Evolutionary conservation across 2,329 filamentous ascomycete genomes (phyloP), one percentile per base, ranked within the genome.

Genomic region (Paracamarosporium sp.): DNA sequence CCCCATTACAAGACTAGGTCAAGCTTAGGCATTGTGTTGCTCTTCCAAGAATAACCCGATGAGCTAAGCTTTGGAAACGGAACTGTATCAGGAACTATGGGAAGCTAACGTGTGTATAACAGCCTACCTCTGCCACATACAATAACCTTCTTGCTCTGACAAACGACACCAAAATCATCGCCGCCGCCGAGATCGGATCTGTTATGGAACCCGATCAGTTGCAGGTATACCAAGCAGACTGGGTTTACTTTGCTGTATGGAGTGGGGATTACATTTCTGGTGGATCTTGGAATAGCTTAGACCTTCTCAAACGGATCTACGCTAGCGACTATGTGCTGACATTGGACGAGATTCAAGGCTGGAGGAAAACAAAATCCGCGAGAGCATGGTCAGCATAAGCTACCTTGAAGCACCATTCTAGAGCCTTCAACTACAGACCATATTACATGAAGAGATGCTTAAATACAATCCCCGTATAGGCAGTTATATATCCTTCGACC

Each of bases 231-330:
- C 73, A 78, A 61, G 77, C 80, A 0, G 76, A 83, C 59, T 83
- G 81, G 81, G 70, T 78, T 31, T 83, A 78, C 69, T 83, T 83
- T 57, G 74, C 73, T 33, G 78, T 81, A 5, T 83, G 81, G 81
- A 69, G 70, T 11, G 79, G 78, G 3, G 74, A 75, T 0, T 83
- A 75, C 56, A 80, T 83, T 62, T 73, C 76, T 55, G 78, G 78
- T 27, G 68, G 73, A 0, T 65, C 64, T 15, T 81, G 77, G 74
- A 83, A 82, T 64, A 70, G 72, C 5, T 31, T 78, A 2, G 77
- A 74, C 2, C 69, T 78, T 24, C 65, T 83, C 24, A 77, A 79
- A 53, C 66, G 63, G 47, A 76, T 80, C 4, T 73, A 71, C 43
- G 50, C 8, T 0, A 62, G 65, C 53, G 63, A 59, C 6, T 73